Percentiles rank a stretch among this genome's conserved stretches.
These are phyloP conservation scores for Phytopythium litorale DNA, from an alignment of 352 stramenopile species.

Conservation along the genomic window DNA sequence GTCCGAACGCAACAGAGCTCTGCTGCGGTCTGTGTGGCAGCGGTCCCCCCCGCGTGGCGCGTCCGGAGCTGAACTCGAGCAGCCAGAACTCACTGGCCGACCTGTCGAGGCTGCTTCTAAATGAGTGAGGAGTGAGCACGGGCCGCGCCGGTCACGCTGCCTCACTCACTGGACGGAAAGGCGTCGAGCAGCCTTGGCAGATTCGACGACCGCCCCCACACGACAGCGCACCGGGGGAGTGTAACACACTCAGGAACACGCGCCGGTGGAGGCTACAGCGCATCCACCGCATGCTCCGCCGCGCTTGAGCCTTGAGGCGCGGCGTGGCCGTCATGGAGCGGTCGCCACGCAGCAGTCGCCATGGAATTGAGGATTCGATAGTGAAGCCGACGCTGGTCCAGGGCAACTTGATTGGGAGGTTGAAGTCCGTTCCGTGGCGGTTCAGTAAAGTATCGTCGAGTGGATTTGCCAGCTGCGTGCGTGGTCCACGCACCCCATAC, in stretches of 20 bases:
- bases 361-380: not conserved
- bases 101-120: not conserved
- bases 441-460: not conserved
- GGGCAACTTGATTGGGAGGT: not conserved
- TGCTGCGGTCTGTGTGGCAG: too few species aligned
- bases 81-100: not conserved
- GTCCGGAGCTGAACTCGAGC: too few species aligned
- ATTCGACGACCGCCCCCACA: too few species aligned
- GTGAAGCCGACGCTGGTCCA: not conserved
- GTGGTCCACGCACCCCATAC: not conserved
- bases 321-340: too few species aligned
- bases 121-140: not conserved
- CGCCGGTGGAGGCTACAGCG: too few species aligned
- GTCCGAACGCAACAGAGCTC: too few species aligned
- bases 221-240: too few species aligned
- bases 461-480: not conserved
- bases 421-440: not conserved
- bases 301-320: too few species aligned
- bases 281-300: not conserved
- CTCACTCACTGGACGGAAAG: conserved; percentile 1
- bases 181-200: too few species aligned
- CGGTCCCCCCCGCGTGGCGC: too few species aligned
- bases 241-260: too few species aligned
- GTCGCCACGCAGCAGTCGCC: too few species aligned
- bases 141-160: not conserved